Evolutionary conservation across 176 grass and related monocot genomes (phyloP), one percentile per base, ranked within the genome.

Genomic region (Carex cristatella): DNA sequence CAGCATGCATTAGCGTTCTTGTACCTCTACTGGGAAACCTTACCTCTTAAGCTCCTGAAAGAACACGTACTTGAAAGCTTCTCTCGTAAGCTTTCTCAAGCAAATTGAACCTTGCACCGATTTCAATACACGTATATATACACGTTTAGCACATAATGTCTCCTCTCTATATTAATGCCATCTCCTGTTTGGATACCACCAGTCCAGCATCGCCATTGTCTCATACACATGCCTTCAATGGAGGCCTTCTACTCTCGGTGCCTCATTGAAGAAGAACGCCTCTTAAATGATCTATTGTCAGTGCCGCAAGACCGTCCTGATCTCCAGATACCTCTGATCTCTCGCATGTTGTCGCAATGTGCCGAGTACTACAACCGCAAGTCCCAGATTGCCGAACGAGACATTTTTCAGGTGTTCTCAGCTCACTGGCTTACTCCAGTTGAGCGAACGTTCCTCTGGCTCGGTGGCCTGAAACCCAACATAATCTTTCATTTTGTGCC

Each of bases 331-430:
- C 85, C 85, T 57, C 5, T 86, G 6, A 79, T 86, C 27, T 66
- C 61, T 19, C 85, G 75, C 0, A 48, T 58, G 15, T 40, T 86
- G 18, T 77, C 59, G 1, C 61, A 80, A 28, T 81, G 16, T 14
- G n/a, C 16, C 1, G 55, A 28, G 3, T 86, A 86, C 59, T 79
- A 57, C 61, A 55, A 53, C 13, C n/a, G 1, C 73, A 79, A 79
- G 27, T 86, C 85, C 40, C 75, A 66, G 6, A 27, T 86, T 0
- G 85, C 85, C 23, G 85, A 87, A 15, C 81, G 70, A 16, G 81
- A 79, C 63, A 62, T 83, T 27, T 83, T 87, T 18, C 85, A 84
- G 65, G 88, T 79, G 7, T 87, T 90, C 64, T 84, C 77, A 8
- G 59, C 72, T 3, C 53, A 67, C 5, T 90, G 85, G 88, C 63